Percentiles rank a stretch among this genome's conserved stretches.
Evolutionary conservation across 768 basidiomycete species (phyloP).

Genomic region (Clavaria fumosa): DNA sequence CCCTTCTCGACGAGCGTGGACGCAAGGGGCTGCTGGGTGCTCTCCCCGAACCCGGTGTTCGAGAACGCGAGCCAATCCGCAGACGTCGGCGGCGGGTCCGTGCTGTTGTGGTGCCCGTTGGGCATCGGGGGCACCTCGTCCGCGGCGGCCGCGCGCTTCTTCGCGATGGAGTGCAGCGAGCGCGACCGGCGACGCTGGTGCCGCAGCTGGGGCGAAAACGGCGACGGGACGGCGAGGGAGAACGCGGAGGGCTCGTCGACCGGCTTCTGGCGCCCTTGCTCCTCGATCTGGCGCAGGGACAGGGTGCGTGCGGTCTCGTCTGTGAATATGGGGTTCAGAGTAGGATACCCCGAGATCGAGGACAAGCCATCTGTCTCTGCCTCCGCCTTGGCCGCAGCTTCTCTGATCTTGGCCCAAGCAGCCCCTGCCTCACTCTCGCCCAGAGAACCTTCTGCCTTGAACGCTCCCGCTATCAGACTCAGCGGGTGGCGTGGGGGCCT

Average conservation of each 20-base stretch:
- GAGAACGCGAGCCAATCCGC: conserved; percentile 62
- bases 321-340: conserved; percentile 39
- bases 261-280: conserved; percentile 13
- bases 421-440: too few species aligned
- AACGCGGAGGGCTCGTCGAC: conserved; percentile 21
- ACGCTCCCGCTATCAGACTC: conserved; percentile 46
- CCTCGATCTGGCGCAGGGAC: conserved; percentile 33
- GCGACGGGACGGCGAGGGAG: conserved; percentile 13
- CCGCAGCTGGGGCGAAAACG: conserved; percentile 1
- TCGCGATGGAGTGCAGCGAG: too few species aligned
- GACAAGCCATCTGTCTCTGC: conserved; percentile 21
- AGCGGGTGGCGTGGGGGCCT: conserved; percentile 36
- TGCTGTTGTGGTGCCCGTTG: conserved; percentile 19
- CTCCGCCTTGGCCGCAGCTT: conserved; percentile 19
- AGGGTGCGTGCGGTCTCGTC: conserved; percentile 51
- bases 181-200: not conserved
- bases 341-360: conserved; percentile 23
- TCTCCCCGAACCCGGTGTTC: conserved; percentile 40
- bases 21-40: conserved; percentile 30
- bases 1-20: conserved; percentile 45
- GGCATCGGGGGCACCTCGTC: conserved; percentile 15
- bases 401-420: conserved; percentile 48
- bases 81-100: conserved; percentile 11
- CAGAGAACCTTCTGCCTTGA: conserved; percentile 28
- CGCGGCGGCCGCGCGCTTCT: too few species aligned